phyloP scores from a whole-genome alignment of 2,329 filamentous ascomycete species.

The Neoascochyta sp. region DNA sequence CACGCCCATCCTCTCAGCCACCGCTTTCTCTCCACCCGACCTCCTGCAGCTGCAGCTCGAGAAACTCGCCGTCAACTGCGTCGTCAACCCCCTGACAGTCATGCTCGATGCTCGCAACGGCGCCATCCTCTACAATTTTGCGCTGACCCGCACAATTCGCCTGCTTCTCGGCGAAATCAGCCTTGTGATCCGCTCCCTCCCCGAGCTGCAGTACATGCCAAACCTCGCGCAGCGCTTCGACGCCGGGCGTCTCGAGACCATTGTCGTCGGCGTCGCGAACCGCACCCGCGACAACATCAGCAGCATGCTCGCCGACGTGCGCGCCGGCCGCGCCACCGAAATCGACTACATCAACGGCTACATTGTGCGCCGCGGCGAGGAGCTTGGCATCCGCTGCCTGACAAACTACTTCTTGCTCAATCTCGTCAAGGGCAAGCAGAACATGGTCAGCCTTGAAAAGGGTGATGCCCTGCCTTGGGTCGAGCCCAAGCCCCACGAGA shows the following conservation, averaged over 20 bases:
- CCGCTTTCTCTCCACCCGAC: constrained; percentile 55
- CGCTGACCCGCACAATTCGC: constrained; percentile 63
- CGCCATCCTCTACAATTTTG: constrained; percentile 63
- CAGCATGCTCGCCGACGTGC: constrained; percentile 65
- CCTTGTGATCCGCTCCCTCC: constrained; percentile 66
- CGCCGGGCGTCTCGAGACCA: constrained; percentile 58
- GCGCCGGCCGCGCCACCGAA: constrained; percentile 62
- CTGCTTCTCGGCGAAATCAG: constrained; percentile 71
- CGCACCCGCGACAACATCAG: constrained; percentile 57
- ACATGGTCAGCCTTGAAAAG: constrained; percentile 43
- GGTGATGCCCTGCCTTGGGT: constrained; percentile 43
- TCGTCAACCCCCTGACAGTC: constrained; percentile 78
- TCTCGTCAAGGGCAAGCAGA: constrained; percentile 68
- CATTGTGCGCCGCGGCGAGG: constrained; percentile 68
- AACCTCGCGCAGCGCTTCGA: constrained; percentile 59
- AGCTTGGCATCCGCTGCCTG: constrained; percentile 67
- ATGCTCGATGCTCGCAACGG: constrained; percentile 74
- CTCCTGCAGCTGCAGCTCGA: constrained; percentile 75
- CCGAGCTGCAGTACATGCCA: constrained; percentile 64
- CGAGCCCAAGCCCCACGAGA: too few species aligned
- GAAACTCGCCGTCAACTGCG: constrained; percentile 68
- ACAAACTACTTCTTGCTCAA: constrained; percentile 70
- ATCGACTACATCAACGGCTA: constrained; percentile 87
- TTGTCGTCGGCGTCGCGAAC: constrained; percentile 54
- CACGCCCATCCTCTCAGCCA: constrained; percentile 59